Evolutionary conservation across 257 asterid species (phyloP), one percentile per base, ranked within the genome.

Genomic region (Thymus quinquecostatus): DNA sequence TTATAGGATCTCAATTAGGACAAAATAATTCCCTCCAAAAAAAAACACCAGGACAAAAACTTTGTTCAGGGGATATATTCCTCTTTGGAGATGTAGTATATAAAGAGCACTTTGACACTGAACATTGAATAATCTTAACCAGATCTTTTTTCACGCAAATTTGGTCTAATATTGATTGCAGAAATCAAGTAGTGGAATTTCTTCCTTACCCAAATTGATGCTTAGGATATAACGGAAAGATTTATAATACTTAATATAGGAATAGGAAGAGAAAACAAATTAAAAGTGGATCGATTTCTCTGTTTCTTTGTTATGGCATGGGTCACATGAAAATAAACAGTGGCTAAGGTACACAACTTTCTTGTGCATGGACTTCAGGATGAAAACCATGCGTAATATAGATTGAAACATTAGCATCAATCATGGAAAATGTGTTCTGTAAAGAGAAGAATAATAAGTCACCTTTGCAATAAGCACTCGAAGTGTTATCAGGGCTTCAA

Each of bases 401-500:
- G 38, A 14, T 56, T 56, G 64, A 68, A 27, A 8, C 29, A 57
- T 62, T 59, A 48, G 54, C 74, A 62, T 34, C 36, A 51, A 50
- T 60, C 60, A 51, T 41, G 48, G 21, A 13, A 48, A 49, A 49
- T 27, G 6, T 13, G 8, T 53, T 40, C 29, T 27, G 63, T 28
- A 62, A 38, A 38, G 58, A 70, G 73, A 82, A 60, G 27, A 54
- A 7, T 60, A 60, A 65, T 43, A 64, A 78, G 64, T 75, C 66
- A 93, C 98, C 97, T 89, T 92, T 49, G 92, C 91, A 78, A 95
- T 80, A 80, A 95, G 97, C 79, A 89, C 88, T 50, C 96, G 79
- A 54, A 95, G 84, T 58, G 99, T 82, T 33, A 71, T 47, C 76
- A 95, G 79, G 79, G 96, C 97, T 84, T 92, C 97, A 48, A 88